Base-by-base conservation (phyloP, 2,329 filamentous ascomycete species). In the Sporothrix schenckii region DNA sequence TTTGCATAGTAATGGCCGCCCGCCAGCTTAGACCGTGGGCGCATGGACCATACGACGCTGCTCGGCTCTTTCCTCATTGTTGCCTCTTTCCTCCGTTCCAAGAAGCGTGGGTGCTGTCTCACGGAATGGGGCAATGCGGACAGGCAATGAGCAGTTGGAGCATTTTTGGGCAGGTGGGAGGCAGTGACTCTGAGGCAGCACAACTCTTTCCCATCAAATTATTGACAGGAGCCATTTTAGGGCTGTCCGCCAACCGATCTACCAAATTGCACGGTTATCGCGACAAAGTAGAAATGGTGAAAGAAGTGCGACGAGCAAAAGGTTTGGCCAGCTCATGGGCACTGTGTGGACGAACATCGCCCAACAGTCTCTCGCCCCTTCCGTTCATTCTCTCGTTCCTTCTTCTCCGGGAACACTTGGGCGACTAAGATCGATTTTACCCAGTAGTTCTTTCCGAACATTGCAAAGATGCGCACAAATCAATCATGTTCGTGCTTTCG, bases 201-300 rank as follows among this genome's bases (percentile, higher is more conserved):
- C 11, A 34, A 56, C 16, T 30, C 24, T 9, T 9, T 27, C 13
- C 4, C 30, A 5, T n/a, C 30, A 21, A 41, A 21, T n/a, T 13
- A 58, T 39, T 10, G 19, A 27, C 30, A 58, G 34, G 19, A 4
- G 7, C 54, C 54, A 34, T 41, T 16, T 58, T 39, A 41, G 54
- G 54, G 54, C 30, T 13, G 11, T 19, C 7, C 13, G 34, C 41
- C 54, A 19, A 44, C 24, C 52, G 30, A 56, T n/a, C 34, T 49
- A 24, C 13, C 66, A 39, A 27, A 50, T 34, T 52, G 49, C 14
- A 53, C 53, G 53, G 66, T 50, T 56, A 56, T 67, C 65, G 65
- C 65, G 50, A 56, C 47, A 41, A 21, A 41, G 14, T 39, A 53
- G n/a, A 53, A 49, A 21, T n/a, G 24, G 27, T 19, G 24, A 65